Evolutionary conservation across 148 eudicot species (phyloP).

Genomic region (Pharnaceum exiguum): DNA sequence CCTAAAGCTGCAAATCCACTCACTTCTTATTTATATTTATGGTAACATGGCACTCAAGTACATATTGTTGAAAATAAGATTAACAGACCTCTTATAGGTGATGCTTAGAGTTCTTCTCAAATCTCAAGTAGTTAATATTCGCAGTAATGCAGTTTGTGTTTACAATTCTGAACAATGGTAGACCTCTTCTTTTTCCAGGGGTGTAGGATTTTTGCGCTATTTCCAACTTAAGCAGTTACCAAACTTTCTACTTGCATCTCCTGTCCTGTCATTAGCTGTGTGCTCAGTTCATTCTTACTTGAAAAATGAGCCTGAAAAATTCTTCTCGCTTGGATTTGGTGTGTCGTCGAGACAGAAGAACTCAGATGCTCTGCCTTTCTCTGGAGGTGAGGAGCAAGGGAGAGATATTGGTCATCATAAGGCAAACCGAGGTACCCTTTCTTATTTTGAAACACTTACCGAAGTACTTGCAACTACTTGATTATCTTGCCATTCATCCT

Average conservation of each 20-base stretch:
- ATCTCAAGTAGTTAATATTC: background rate
- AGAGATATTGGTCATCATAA: conserved; percentile 13
- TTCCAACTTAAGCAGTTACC: conserved; percentile 89
- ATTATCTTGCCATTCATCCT: too few relatives aligned
- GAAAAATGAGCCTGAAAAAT: conserved; percentile 46
- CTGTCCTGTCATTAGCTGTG: conserved; percentile 69
- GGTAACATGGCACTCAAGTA: too few relatives aligned
- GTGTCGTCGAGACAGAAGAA: conserved; percentile 22
- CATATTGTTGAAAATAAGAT: too few relatives aligned
- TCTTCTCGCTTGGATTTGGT: conserved; percentile 70
- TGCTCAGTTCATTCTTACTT: conserved; percentile 53
- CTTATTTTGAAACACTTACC: too few relatives aligned
- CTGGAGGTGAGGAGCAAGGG: conserved; percentile 12
- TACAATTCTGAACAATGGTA: background rate
- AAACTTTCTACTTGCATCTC: conserved; percentile 86
- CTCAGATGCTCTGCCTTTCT: conserved; percentile 14
- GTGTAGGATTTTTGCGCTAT: conserved; percentile 84
- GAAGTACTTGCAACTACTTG: too few relatives aligned
- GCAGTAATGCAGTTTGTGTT: background rate
- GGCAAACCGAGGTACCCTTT: conserved; percentile 50
- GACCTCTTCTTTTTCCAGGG: conserved; percentile 47
- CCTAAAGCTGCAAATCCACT: too few relatives aligned
- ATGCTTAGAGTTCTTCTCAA: background rate
- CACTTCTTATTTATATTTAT: too few relatives aligned
- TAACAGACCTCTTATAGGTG: too few relatives aligned